Percentiles rank a stretch among this genome's conserved stretches.
Conservation (phyloP, 1,139 yeast species). For the Arxiozyma bovina region DNA sequence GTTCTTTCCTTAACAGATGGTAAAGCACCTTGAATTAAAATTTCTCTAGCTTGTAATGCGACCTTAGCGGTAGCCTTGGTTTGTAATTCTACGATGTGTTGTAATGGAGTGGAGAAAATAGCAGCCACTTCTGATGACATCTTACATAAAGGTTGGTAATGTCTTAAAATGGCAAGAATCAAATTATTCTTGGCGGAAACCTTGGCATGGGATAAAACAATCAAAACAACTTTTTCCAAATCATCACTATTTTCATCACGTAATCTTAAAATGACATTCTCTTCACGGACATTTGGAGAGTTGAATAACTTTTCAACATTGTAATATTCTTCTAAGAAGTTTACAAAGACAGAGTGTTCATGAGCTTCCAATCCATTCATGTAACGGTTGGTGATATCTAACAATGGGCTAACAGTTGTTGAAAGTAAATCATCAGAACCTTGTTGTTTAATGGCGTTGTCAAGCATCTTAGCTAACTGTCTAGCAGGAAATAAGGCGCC, state of each 20-base stretch:
- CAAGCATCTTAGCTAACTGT: conserved; percentile 52
- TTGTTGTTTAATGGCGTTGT: conserved; percentile 36
- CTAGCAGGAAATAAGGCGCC: conserved; percentile 89
- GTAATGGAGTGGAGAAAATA: conserved; percentile 61
- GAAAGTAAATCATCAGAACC: conserved; percentile 44
- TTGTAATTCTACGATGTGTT: conserved; percentile 76
- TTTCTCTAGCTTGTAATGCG: conserved; percentile 92
- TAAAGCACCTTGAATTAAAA: conserved; percentile 88
- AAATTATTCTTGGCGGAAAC: conserved; percentile 89
- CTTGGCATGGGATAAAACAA: conserved; percentile 82
- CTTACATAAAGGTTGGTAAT: conserved; percentile 69
- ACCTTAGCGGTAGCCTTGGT: conserved; percentile 88
- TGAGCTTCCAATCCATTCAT: conserved; percentile 71
- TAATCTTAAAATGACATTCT: conserved; percentile 72
- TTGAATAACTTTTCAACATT: conserved; percentile 70
- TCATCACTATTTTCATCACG: conserved; percentile 83
- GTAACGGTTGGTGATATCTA: conserved; percentile 62
- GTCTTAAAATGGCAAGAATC: conserved; percentile 72
- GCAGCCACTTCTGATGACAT: conserved; percentile 59
- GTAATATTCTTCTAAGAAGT: conserved; percentile 61
- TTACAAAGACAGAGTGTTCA: conserved; percentile 68
- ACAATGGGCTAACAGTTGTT: conserved; percentile 62
- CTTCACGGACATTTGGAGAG: conserved; percentile 69
- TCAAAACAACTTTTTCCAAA: conserved; percentile 59
- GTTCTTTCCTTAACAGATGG: conserved; percentile 95